Evolutionary conservation across 2,329 filamentous ascomycete species (phyloP), one percentile per base, ranked within the genome.

Genomic region (Verticillium zaregamsianum): DNA sequence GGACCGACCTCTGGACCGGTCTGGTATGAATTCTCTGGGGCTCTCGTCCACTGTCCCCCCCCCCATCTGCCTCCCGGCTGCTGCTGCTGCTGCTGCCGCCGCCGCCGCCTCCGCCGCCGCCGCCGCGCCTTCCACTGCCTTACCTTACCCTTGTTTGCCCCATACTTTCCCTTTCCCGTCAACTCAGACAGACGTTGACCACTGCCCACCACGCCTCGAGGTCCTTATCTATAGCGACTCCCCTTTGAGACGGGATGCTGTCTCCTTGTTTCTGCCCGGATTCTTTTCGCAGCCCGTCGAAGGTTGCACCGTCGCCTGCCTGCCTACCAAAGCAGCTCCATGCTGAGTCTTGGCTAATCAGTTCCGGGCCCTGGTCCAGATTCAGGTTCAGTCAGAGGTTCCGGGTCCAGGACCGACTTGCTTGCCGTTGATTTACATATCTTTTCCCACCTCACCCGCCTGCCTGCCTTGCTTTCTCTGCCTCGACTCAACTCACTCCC

Each of bases 101-200:
- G 39, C n/a, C 17, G 17, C 39, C 17, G 33, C 33, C 14, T 5
- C 33, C 33, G 33, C 33, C 14, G 11, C 28, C 28, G 28, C 4
- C 28, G 33, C 55, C 31, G 59, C 32, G 35, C 59, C 40, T 56
- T 62, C 14, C 60, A 45, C 55, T 55, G 40, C 15, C 54, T 62
- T 33, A 56, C 25, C 35, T 58, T 25, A 33, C 9, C 45, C 37
- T n/a, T 62, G 52, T 17, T 23, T 40, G 49, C 49, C 37, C 17
- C 28, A 55, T 37, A 3, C 33, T 23, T 39, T 11, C 45, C 28
- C 20, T 35, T 54, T 28, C 58, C 23, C 17, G 20, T 59, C 32
- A 45, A 12, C 31, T 39, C 28, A 28, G 33, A 23, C 33, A 57
- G 23, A 15, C 15, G 23, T 62, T 33, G 54, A 54, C 49, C 32